A percentile compares a stretch with the other conserved stretches of the same genome.
Conservation (phyloP, 345 rosid genomes). For the Brassica rapa region DNA sequence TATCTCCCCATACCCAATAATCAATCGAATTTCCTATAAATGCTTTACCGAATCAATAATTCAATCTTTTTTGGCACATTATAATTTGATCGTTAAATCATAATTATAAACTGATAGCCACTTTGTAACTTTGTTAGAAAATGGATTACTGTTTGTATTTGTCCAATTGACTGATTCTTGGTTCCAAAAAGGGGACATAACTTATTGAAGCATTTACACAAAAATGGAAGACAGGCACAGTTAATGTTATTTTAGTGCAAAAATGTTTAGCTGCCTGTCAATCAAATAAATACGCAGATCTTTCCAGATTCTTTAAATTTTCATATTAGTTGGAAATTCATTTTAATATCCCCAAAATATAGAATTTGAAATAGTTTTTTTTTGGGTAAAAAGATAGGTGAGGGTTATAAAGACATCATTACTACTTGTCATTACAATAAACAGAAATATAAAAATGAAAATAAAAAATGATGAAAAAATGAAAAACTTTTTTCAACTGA, state of each 20-base stretch:
- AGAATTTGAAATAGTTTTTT: background rate
- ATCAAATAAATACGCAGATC: conserved; percentile 1
- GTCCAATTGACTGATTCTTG: conserved; percentile 31
- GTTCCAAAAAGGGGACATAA: conserved; percentile 28
- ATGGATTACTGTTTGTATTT: conserved; percentile 5
- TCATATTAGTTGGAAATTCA: background rate
- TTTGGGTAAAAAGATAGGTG: background rate
- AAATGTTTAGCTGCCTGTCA: conserved; percentile 30
- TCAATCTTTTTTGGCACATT: conserved; percentile 18
- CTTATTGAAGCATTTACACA: conserved; percentile 37
- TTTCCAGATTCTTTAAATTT: background rate
- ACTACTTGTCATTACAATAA: background rate
- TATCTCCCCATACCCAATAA: conserved; percentile 1
- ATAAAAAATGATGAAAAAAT: background rate
- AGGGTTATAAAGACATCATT: background rate
- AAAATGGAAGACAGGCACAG: conserved; percentile 26
- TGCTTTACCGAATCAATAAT: background rate
- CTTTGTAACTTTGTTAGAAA: conserved; percentile 12
- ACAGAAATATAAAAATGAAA: background rate
- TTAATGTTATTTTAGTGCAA: conserved; percentile 33
- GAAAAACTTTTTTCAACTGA: background rate
- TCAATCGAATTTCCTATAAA: background rate
- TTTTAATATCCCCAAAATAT: background rate
- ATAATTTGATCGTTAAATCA: conserved; percentile 11
- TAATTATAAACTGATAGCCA: conserved; percentile 6